Evolutionary conservation across 2,329 filamentous ascomycete genomes (phyloP).

Genomic region (Elsinoe australis): DNA sequence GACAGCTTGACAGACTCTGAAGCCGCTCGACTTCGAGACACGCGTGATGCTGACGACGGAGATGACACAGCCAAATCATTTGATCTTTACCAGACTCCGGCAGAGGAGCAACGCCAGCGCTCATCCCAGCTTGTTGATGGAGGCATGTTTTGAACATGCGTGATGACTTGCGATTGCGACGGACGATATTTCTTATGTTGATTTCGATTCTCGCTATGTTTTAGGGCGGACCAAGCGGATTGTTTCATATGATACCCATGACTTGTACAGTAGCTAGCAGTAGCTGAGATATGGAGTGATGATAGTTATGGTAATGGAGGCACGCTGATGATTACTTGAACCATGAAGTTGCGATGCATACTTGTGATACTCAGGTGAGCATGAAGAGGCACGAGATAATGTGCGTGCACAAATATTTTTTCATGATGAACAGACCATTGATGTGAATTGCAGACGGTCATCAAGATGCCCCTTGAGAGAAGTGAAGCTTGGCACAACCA

Average conservation of each 20-base stretch:
- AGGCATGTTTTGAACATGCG: slow-evolving; percentile 13
- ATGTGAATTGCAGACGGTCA: slow-evolving; percentile 3
- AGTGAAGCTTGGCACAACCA: slow-evolving; percentile 8
- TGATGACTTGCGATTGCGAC: background rate
- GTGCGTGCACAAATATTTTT: too few relatives aligned
- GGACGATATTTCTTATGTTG: background rate
- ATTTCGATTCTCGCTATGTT: slow-evolving; percentile 17
- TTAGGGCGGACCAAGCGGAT: slow-evolving; percentile 13
- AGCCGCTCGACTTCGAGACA: slow-evolving; percentile 11
- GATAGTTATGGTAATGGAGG: slow-evolving; percentile 13
- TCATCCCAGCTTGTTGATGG: slow-evolving; percentile 3
- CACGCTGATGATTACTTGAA: background rate
- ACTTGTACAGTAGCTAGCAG: slow-evolving; percentile 3
- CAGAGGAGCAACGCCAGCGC: slow-evolving; percentile 8
- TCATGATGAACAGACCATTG: background rate
- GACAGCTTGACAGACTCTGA: slow-evolving; percentile 16
- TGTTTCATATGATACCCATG: slow-evolving; percentile 16
- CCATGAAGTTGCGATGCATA: too few relatives aligned
- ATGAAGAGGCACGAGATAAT: too few relatives aligned
- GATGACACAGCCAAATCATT: slow-evolving; percentile 14
- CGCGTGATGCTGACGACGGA: slow-evolving; percentile 1
- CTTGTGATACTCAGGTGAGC: too few relatives aligned
- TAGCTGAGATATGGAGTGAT: slow-evolving; percentile 9
- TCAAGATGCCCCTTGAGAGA: background rate
- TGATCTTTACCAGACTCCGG: slow-evolving; percentile 14